phyloP scores from a whole-genome alignment of 495 filamentous ascomycete species.

The Pyrenula massariospora region DNA sequence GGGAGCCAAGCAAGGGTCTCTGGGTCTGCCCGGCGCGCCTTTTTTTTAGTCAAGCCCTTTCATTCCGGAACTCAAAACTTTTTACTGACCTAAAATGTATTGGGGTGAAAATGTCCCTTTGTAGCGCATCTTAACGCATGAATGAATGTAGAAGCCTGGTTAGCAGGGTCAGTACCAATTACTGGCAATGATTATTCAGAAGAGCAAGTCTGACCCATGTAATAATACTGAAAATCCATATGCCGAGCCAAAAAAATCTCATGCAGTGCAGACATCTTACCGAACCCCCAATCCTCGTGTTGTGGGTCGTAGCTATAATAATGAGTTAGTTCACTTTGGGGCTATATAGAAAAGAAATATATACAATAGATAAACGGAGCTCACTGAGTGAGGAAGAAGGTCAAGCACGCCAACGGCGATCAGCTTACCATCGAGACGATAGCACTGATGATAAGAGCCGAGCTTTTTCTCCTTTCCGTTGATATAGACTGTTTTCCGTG shows the following conservation, averaged over 20 bases:
- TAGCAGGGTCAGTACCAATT: constrained; percentile 30
- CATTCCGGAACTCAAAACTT: not conserved
- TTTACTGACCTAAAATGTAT: constrained; percentile 52
- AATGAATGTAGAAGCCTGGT: constrained; percentile 58
- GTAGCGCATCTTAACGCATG: constrained; percentile 73
- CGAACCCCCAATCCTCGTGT: constrained; percentile 66
- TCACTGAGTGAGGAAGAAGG: constrained; percentile 74
- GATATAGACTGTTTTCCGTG: constrained; percentile 28
- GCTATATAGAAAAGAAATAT: not conserved
- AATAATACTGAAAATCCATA: constrained; percentile 60
- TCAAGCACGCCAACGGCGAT: constrained; percentile 86
- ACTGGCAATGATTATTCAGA: constrained; percentile 25
- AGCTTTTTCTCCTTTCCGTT: constrained; percentile 46
- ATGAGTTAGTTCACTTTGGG: constrained; percentile 4
- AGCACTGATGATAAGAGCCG: constrained; percentile 93
- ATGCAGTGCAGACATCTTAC: constrained; percentile 77
- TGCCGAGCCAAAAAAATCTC: constrained; percentile 75
- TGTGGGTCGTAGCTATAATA: constrained; percentile 59
- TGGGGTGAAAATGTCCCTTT: constrained; percentile 81
- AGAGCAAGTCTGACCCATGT: constrained; percentile 48
- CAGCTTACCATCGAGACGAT: constrained; percentile 78
- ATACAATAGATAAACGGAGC: constrained; percentile 86
- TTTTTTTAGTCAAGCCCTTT: not conserved
- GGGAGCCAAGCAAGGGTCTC: constrained; percentile 64
- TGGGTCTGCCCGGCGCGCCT: constrained; percentile 49